Evolutionary conservation across 148 eudicot species (phyloP), one percentile per base, ranked within the genome.

Genomic region (Pouteria glomerata): DNA sequence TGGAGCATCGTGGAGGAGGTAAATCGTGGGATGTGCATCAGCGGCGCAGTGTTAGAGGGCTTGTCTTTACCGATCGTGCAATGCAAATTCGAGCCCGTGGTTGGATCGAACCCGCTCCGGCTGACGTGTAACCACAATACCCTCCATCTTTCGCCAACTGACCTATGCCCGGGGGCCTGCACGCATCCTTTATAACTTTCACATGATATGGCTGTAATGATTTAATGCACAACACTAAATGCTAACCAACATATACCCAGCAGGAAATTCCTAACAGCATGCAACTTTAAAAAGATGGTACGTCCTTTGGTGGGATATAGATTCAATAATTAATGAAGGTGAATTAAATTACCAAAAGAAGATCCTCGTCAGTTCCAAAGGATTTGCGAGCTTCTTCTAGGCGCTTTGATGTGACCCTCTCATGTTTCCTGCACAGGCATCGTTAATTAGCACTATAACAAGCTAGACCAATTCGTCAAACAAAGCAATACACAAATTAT

Each of bases 361-460:
- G 85, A 84, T 95, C 99, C 76, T 95, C 99, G 66, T 95, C 99
- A 34, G 99, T 91, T 42, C 99, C 99, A 74, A 91, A 95, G 33
- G 99, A 89, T 77, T 92, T 95, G 75, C 91, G 94, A 68, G 99
- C 96, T 66, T 88, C 87, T 34, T 95, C 86, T 29, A 91, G 77
- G 79, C 87, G 82, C 76, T 81, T 81, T 44, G 91, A 85, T 65
- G 91, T 68, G 57, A 95, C 57, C 76, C 79, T 86, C 75, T 76
- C 82, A 65, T 69, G 84, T 73, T 88, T 87, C 84, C 99, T 96
- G 90, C 82, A 75, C 63, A 69, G 35, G 70, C 39, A 67, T 69
- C 37, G 53, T 21, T 6, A 33, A 59, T 67, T 27, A 45, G 41
- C 56, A 7, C 58, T 15, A 57, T 31, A 34, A 18, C 42, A 16